These are phyloP conservation scores for Clathrus columnatus DNA, from an alignment of 768 basidiomycete species.

Conservation along the genomic window DNA sequence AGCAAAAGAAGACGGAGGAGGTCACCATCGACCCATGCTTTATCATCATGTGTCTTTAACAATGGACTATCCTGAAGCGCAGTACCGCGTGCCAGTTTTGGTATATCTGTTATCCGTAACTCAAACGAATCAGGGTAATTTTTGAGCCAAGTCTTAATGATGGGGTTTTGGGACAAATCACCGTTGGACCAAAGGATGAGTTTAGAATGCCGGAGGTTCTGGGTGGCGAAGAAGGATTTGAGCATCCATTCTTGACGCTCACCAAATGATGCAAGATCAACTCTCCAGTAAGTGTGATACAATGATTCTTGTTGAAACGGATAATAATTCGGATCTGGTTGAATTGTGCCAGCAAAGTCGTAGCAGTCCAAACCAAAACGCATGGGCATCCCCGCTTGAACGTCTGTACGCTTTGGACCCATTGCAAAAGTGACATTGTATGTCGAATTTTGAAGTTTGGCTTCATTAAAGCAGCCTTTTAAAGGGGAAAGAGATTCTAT, in stretches of 20 bases:
- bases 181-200: conserved; percentile 93
- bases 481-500: conserved; percentile 59
- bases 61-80: conserved; percentile 58
- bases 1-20: conserved; percentile 79
- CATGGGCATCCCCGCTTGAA: conserved; percentile 76
- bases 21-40: conserved; percentile 95
- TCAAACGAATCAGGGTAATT: conserved; percentile 66
- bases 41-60: conserved; percentile 55
- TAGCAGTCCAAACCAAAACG: conserved; percentile 84
- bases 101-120: conserved; percentile 61
- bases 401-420: conserved; percentile 55
- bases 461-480: conserved; percentile 64
- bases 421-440: conserved; percentile 63
- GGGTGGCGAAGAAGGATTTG: conserved; percentile 90
- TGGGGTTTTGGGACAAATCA: conserved; percentile 45
- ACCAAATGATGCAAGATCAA: conserved; percentile 74
- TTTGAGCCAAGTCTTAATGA: conserved; percentile 50
- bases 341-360: conserved; percentile 81
- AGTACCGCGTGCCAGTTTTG: conserved; percentile 62
- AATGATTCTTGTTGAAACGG: conserved; percentile 32
- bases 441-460: conserved; percentile 40
- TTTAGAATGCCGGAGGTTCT: conserved; percentile 52
- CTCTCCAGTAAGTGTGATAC: conserved; percentile 93
- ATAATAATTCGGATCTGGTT: conserved; percentile 20
- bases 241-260: conserved; percentile 85